Evolutionary conservation across 1,284 basidiomycete species (phyloP).

Genomic region (Fomitopsis betulina): DNA sequence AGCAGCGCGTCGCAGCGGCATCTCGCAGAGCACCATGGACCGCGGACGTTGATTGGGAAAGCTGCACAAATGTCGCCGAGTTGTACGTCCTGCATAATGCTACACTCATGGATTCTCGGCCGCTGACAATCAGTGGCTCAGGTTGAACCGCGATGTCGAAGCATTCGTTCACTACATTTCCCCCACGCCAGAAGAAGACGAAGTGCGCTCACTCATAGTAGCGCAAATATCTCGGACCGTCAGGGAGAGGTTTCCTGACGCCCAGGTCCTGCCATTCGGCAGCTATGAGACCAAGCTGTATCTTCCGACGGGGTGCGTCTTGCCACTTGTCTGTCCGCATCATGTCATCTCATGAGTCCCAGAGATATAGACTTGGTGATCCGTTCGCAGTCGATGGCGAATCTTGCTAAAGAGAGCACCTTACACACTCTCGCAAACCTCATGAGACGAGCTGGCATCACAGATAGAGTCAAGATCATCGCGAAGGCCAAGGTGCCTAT

Average conservation of each 20-base stretch:
- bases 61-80: constrained; percentile 74
- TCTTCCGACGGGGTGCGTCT: constrained; percentile 80
- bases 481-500: constrained; percentile 91
- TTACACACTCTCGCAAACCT: constrained; percentile 62
- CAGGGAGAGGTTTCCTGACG: constrained; percentile 68
- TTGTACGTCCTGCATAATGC: constrained; percentile 43
- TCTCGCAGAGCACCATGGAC: constrained; percentile 79
- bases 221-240: constrained; percentile 71
- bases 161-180: constrained; percentile 88
- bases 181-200: constrained; percentile 82
- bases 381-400: constrained; percentile 60
- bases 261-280: constrained; percentile 84
- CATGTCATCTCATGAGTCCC: constrained; percentile 6
- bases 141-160: constrained; percentile 81
- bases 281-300: constrained; percentile 95
- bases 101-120: neutral
- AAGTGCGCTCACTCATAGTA: constrained; percentile 76
- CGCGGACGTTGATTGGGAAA: constrained; percentile 72
- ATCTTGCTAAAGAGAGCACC: constrained; percentile 52
- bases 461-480: constrained; percentile 77
- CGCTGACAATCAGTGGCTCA: constrained; percentile 24
- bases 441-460: constrained; percentile 57
- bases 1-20: constrained; percentile 52
- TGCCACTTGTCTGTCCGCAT: neutral
- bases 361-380: constrained; percentile 80